Conservation (phyloP, 1,284 basidiomycete genomes). For the Pyrrhoderma lamaoense region DNA sequence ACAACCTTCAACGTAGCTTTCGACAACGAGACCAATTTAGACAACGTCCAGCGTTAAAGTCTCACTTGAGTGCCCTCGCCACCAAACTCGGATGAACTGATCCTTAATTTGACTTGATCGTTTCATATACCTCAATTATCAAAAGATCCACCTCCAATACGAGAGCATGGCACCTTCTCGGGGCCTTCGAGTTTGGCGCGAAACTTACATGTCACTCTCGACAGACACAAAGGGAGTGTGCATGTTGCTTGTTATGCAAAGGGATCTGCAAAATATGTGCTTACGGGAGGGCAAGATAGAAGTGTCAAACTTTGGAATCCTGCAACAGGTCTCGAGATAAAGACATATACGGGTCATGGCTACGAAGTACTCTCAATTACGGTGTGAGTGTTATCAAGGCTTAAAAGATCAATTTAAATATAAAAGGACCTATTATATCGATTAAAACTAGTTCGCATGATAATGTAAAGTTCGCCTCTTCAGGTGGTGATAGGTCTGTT, state of each 20-base stretch:
- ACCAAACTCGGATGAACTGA: no score
- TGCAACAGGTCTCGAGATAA: constrained; percentile 76
- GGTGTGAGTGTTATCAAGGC: constrained; percentile 55
- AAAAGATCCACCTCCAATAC: no score
- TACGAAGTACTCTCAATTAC: constrained; percentile 90
- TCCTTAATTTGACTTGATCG: no score
- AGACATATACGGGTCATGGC: constrained; percentile 83
- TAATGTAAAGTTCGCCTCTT: constrained; percentile 90
- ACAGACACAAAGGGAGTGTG: constrained; percentile 70
- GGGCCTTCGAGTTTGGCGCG: constrained; percentile 53
- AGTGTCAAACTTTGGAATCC: constrained; percentile 91
- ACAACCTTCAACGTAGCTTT: neutral
- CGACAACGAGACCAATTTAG: neutral
- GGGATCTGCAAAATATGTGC: constrained; percentile 78
- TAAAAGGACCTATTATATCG: neutral
- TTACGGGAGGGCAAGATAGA: constrained; percentile 89
- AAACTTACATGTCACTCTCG: constrained; percentile 52
- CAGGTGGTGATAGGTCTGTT: constrained; percentile 87
- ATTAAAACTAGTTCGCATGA: constrained; percentile 64
- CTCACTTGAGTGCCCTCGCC: no score
- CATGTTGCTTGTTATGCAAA: constrained; percentile 84
- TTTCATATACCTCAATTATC: no score
- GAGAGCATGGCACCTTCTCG: constrained; percentile 54
- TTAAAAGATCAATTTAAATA: neutral
- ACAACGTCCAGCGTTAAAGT: neutral